Evolutionary conservation across 352 stramenopile genomes (phyloP), one percentile per base, ranked within the genome.

Genomic region (Pythium sp.): DNA sequence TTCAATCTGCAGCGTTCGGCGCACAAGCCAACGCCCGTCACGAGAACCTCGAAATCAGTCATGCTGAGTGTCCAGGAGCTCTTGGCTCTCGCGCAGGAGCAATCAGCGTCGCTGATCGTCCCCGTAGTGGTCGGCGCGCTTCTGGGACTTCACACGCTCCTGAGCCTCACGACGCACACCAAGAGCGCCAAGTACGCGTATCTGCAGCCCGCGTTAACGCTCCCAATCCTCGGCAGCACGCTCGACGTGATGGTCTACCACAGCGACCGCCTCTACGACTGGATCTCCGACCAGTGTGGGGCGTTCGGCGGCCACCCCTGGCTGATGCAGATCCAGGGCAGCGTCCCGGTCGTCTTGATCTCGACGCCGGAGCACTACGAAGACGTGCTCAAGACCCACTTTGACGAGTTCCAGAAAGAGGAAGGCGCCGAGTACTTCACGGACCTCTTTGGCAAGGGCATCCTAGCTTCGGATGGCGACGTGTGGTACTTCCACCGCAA

Each of bases 401-500:
- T 89, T 57, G 69, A 87, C 56, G 67, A 72, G 24, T 95, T 94
- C 54, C 14, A n/a, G 41, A 47, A 70, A 12, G 90, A 89, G 54
- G 83, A 84, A 57, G 20, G 76, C 63, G 14, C 84, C 78, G 55
- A 63, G 63, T 67, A 70, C 20, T 71, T 79, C n/a, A 74, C 87
- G 22, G 65, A 70, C 62, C 93, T 55, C 80, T 54, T 54, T 54
- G 8, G 85, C 51, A 76, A 83, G 26, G 82, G 84, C 51, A 93
- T 95, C 68, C 86, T 94, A 57, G 76, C 70, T 3, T 71, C 73
- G 12, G 86, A 94, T 43, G 80, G 80, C 0, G 63, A 77, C 28
- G 70, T 62, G 32, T 95, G 89, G 87, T 60, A 58, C 5, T 63
- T 80, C 32, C 89, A 96, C 66, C 82, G 86, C 67, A 93, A 94